Percentiles rank a stretch among this genome's conserved stretches.
Conservation (phyloP, 2,329 filamentous ascomycete species). For the Pleurostoma richardsiae region DNA sequence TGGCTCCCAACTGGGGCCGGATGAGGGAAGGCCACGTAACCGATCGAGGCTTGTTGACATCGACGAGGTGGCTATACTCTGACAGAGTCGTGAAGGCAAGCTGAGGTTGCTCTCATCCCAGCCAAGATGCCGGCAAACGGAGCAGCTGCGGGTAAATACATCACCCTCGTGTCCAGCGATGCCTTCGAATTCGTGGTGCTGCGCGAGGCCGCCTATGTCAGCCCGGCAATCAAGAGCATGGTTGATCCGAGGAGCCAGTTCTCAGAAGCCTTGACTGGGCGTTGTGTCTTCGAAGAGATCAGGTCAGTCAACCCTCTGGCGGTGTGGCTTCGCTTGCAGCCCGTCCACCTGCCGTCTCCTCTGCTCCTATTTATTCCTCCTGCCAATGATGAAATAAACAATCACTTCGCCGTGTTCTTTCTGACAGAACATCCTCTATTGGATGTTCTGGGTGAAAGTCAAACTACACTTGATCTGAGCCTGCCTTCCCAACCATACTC, state of each 20-base stretch:
- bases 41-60: too few species aligned
- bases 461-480: slow-evolving; percentile 63
- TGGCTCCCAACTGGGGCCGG: too few species aligned
- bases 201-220: slow-evolving; percentile 64
- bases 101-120: not conserved
- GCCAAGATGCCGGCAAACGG: slow-evolving; percentile 16
- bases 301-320: slow-evolving; percentile 48
- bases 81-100: slow-evolving; percentile 2
- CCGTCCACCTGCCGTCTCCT: slow-evolving; percentile 1
- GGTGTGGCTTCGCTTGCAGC: not conserved
- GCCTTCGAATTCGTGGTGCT: slow-evolving; percentile 73
- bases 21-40: too few species aligned
- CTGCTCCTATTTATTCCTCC: slow-evolving; percentile 1
- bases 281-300: slow-evolving; percentile 67
- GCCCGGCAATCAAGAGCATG: slow-evolving; percentile 70
- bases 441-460: slow-evolving; percentile 43
- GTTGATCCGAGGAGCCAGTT: slow-evolving; percentile 66
- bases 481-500: not conserved
- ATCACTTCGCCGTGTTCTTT: slow-evolving; percentile 36
- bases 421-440: slow-evolving; percentile 36
- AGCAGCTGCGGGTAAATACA: slow-evolving; percentile 53
- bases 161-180: slow-evolving; percentile 72
- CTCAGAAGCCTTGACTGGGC: slow-evolving; percentile 57
- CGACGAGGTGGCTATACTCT: slow-evolving; percentile 2
- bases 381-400: slow-evolving; percentile 30